Percentiles rank a stretch among this genome's conserved stretches.
Conservation (phyloP, 2,329 filamentous ascomycete genomes). For the Aureobasidium sp. region DNA sequence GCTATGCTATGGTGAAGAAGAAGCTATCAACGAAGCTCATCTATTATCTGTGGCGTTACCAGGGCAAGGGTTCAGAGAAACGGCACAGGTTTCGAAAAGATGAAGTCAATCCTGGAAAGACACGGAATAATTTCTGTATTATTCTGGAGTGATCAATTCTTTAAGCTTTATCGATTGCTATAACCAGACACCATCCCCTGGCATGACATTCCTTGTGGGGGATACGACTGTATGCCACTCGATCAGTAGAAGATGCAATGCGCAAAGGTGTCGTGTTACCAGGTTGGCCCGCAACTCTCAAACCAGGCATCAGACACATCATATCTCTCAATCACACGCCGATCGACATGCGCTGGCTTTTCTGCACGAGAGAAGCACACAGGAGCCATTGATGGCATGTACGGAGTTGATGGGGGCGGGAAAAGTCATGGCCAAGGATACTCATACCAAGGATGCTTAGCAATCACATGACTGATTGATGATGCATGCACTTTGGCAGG, state of each 20-base stretch:
- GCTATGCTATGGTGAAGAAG: constrained; percentile 57
- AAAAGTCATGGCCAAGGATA: background rate
- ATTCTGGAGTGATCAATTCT: constrained; percentile 45
- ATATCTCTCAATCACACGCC: background rate
- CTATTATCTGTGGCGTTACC: constrained; percentile 76
- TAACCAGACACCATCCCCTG: background rate
- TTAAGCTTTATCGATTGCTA: background rate
- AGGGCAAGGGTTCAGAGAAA: constrained; percentile 21
- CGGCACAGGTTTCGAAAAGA: constrained; percentile 56
- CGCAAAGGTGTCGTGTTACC: background rate
- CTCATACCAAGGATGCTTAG: background rate
- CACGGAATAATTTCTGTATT: constrained; percentile 87
- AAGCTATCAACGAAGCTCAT: constrained; percentile 79
- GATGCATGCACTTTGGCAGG: background rate
- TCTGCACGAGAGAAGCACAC: background rate
- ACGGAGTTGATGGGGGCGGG: background rate
- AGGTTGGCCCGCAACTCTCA: background rate
- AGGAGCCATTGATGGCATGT: background rate
- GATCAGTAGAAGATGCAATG: background rate
- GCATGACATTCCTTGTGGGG: background rate
- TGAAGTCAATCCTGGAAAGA: constrained; percentile 66
- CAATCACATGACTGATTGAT: background rate
- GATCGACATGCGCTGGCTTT: background rate
- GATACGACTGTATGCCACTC: background rate
- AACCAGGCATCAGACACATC: background rate